These are phyloP conservation scores for Kwoniella dejecticola DNA, from an alignment of 768 basidiomycete genomes.

Conservation along the genomic window DNA sequence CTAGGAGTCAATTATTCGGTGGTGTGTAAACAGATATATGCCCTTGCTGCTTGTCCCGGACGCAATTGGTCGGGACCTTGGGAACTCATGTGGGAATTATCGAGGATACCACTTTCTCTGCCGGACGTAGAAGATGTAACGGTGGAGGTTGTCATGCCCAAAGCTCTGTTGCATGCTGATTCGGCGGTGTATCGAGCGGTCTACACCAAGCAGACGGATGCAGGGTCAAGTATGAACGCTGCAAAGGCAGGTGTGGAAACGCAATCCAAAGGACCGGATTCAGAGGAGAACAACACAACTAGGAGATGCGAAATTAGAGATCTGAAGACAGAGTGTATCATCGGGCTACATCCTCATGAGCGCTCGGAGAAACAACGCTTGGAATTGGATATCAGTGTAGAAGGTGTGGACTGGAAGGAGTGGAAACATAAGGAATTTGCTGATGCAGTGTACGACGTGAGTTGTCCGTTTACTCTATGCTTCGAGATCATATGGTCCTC, in stretches of 20 bases:
- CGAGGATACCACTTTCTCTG: no score
- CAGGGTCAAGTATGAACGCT: slow-evolving; percentile 21
- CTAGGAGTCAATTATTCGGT: slow-evolving; percentile 70
- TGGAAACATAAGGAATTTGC: slow-evolving; percentile 60
- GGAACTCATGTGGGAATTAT: slow-evolving; percentile 59
- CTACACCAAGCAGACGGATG: slow-evolving; percentile 26
- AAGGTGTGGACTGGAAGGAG: slow-evolving; percentile 9
- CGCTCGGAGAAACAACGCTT: slow-evolving; percentile 67
- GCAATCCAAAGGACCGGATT: no score
- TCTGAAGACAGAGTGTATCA: slow-evolving; percentile 62
- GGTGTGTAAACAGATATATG: slow-evolving; percentile 59
- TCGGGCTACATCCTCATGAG: slow-evolving; percentile 72
- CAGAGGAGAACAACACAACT: slow-evolving; percentile 50
- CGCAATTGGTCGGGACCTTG: slow-evolving; percentile 61
- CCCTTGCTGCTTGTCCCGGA: slow-evolving; percentile 49
- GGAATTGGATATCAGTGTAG: slow-evolving; percentile 59
- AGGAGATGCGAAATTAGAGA: slow-evolving; percentile 56
- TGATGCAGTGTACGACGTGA: slow-evolving; percentile 55
- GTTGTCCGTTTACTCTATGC: slow-evolving; percentile 36
- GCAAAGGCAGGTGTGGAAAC: not conserved
- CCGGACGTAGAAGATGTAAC: no score
- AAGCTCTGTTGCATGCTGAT: slow-evolving; percentile 63
- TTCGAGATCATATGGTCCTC: no score
- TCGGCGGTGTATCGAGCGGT: slow-evolving; percentile 52
- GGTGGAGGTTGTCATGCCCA: no score